Conservation (phyloP, 768 basidiomycete species). For the Agrocybe praecox region DNA sequence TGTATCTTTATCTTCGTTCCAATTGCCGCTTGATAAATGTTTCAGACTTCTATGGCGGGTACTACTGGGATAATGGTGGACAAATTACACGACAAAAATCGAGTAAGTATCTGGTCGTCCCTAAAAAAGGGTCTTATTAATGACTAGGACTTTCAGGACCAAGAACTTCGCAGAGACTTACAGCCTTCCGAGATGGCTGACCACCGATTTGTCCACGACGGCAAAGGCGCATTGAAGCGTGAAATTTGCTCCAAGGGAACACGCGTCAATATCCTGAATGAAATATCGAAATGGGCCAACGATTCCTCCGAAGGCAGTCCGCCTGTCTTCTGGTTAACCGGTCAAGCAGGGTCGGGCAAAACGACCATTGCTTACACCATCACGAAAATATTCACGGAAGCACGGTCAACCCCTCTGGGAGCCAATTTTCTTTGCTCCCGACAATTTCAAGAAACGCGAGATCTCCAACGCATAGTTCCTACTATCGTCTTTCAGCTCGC, state of each 20-base stretch:
- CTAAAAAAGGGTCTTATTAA: too few species aligned
- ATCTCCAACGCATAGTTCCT: not conserved
- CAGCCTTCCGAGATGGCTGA: not conserved
- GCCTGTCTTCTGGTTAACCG: conserved; percentile 11
- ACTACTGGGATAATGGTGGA: too few species aligned
- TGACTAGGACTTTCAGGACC: not conserved
- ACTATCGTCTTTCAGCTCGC: conserved; percentile 1
- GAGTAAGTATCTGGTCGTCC: too few species aligned
- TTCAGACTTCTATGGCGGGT: too few species aligned
- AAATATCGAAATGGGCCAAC: conserved; percentile 8
- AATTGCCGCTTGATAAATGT: too few species aligned
- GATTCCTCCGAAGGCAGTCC: conserved; percentile 2
- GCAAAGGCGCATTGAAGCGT: not conserved
- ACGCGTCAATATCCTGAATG: conserved; percentile 6
- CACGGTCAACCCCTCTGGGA: not conserved
- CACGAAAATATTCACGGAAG: not conserved
- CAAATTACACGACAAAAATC: too few species aligned
- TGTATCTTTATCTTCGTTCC: too few species aligned
- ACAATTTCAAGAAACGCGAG: conserved; percentile 1
- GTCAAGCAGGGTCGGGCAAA: conserved; percentile 12
- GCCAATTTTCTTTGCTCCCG: conserved; percentile 3
- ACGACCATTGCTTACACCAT: conserved; percentile 13
- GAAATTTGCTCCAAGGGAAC: conserved; percentile 8
- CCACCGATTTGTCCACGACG: not conserved
- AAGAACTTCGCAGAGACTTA: not conserved